phyloP scores from a whole-genome alignment of 257 asterid genomes.

The Forsythia viridissima region DNA sequence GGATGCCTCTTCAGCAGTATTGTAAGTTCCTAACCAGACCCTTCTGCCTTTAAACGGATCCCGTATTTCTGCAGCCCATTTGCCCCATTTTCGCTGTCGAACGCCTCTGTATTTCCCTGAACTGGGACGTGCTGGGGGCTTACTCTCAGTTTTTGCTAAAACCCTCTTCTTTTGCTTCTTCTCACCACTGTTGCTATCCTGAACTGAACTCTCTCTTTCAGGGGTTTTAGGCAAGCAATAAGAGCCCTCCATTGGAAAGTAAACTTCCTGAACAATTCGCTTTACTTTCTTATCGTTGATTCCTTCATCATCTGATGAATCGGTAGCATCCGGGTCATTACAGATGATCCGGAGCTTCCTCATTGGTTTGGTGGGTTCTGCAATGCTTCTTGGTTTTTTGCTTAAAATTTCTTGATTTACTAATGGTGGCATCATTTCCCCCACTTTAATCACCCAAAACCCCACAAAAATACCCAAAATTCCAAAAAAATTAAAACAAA shows the following conservation, averaged over 20 bases:
- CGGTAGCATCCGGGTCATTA: conserved; percentile 57
- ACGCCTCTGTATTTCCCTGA: conserved; percentile 36
- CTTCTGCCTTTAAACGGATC: conserved; percentile 45
- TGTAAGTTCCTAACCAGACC: conserved; percentile 53
- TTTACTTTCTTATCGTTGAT: conserved; percentile 23
- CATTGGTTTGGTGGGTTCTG: conserved; percentile 11
- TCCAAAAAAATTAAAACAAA: not conserved
- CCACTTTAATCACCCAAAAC: not conserved
- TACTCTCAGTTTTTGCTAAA: conserved; percentile 17
- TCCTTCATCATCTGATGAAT: conserved; percentile 51
- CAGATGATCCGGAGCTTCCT: conserved; percentile 40
- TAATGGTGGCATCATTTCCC: conserved; percentile 25
- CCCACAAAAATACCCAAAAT: conserved; percentile 17
- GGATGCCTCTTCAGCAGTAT: conserved; percentile 48
- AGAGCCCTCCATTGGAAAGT: conserved; percentile 9
- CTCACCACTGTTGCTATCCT: conserved; percentile 35
- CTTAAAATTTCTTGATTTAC: conserved; percentile 11
- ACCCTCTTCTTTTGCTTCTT: conserved; percentile 24
- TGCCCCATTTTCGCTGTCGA: conserved; percentile 59
- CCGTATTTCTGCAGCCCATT: conserved; percentile 61
- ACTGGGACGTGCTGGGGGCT: not conserved
- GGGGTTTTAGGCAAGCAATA: not conserved
- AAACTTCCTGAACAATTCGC: conserved; percentile 37
- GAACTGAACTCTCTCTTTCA: conserved; percentile 35
- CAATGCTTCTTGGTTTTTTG: conserved; percentile 13